A percentile compares a stretch with the other conserved stretches of the same genome.
phyloP scores from a whole-genome alignment of 495 filamentous ascomycete species.

The Penicillium pulvis region DNA sequence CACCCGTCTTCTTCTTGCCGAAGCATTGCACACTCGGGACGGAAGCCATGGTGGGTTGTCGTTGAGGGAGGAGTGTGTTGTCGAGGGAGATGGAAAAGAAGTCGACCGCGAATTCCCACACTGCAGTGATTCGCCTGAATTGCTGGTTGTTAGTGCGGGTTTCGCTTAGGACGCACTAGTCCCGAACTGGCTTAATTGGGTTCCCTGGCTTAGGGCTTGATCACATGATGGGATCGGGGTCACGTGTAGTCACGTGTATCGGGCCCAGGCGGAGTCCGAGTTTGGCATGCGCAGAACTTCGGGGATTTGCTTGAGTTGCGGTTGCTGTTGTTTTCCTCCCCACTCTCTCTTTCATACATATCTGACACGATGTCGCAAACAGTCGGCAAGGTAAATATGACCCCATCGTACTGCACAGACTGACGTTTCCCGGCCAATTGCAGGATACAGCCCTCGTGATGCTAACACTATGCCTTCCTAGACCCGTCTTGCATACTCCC shows the following conservation, averaged over 20 bases:
- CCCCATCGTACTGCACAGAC: neutral
- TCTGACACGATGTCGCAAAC: conserved; percentile 47
- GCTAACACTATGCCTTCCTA: conserved; percentile 34
- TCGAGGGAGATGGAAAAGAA: conserved; percentile 36
- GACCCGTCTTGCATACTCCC: conserved; percentile 95
- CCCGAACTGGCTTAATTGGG: conserved; percentile 15
- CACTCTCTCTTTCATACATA: conserved; percentile 3
- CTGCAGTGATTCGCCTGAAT: conserved; percentile 33
- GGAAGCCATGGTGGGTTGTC: conserved; percentile 69
- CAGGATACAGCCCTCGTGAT: neutral
- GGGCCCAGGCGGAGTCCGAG: conserved; percentile 23
- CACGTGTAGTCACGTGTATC: conserved; percentile 16
- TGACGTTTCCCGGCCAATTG: neutral
- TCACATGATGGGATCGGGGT: conserved; percentile 22
- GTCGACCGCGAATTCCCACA: conserved; percentile 34
- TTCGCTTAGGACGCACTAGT: conserved; percentile 49
- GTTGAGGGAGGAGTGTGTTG: conserved; percentile 49
- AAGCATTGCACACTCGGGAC: conserved; percentile 90
- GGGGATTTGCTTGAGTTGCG: conserved; percentile 13
- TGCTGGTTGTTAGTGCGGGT: conserved; percentile 42
- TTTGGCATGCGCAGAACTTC: conserved; percentile 18
- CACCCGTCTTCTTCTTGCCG: conserved; percentile 90
- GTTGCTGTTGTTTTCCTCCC: conserved; percentile 3
- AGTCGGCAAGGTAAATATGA: conserved; percentile 44
- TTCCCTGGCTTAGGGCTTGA: conserved; percentile 31